Base-by-base conservation (phyloP, 2,329 filamentous ascomycete genomes). In the Exserohilum rostratum region DNA sequence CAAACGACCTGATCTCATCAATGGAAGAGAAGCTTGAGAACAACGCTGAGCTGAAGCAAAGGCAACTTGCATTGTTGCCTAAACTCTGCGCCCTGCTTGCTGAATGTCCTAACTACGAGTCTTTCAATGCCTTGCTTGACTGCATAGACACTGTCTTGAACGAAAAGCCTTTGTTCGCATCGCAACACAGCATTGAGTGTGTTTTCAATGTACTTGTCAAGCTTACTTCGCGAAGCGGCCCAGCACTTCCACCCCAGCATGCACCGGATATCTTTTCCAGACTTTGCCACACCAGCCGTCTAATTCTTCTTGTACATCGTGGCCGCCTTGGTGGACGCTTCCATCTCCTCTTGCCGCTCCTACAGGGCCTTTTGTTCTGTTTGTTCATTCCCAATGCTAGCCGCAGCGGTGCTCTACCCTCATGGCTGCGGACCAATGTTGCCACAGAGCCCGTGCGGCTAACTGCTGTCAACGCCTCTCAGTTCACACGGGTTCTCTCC, bases 271-370 rank as follows among this genome's bases (percentile, higher is more conserved):
- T 87, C 40, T 87, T 80, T 71, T 75, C 77, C 5, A 80, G 82
- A 37, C 72, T 87, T 9, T 87, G 84, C 67, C 74, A 79, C 31
- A 75, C 85, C 9, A 73, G 82, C 50, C 80, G 80, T 7, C 71
- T 79, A 0, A 70, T 87, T 6, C 71, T 88, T 6, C 76, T 81
- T n/a, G 77, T 86, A 11, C 82, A 87, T 62, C 81, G 85, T 18
- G 76, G 81, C 13, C 83, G 84, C 37, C 75, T 88, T 9, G 82
- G 83, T 31, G 85, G 85, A 6, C 83, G 86, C 20, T 83, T 83
- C 71, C 85, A 88, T 63, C 75, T 88, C 10, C 72, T 88, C 13
- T 71, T 86, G 5, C 78, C 80, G 0, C 74, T 83, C 11, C 77
- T 88, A 53, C 82, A 86, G 62, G 73, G 73, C 11, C 78, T 88